Evolutionary conservation across 768 basidiomycete species (phyloP).

Genomic region (Rhodotorula sphaerocarpa): DNA sequence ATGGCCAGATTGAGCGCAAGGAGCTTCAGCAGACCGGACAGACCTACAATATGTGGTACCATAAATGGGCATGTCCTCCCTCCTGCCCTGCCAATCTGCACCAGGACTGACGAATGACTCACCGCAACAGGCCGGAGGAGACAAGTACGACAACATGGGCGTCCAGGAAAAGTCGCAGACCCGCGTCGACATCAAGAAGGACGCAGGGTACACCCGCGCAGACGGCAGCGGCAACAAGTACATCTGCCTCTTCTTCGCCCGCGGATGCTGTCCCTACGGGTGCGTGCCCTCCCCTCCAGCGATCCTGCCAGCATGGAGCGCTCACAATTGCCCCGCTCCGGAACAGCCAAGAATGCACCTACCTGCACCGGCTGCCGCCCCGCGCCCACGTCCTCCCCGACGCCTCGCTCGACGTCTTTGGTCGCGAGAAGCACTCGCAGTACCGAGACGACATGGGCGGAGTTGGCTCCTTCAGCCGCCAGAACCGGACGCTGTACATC

Average conservation of each 20-base stretch:
- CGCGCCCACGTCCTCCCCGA: slow-evolving; percentile 58
- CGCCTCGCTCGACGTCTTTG: slow-evolving; percentile 92
- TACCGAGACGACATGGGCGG: slow-evolving; percentile 99
- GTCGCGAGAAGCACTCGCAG: slow-evolving; percentile 89
- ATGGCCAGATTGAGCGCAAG: slow-evolving; percentile 35
- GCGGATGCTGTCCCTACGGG: slow-evolving; percentile 96
- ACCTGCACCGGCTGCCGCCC: slow-evolving; percentile 76
- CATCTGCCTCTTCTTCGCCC: slow-evolving; percentile 85
- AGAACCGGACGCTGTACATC: slow-evolving; percentile 89
- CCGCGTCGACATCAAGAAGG: slow-evolving; percentile 75
- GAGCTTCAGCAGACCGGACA: slow-evolving; percentile 28
- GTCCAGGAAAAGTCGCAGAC: slow-evolving; percentile 93
- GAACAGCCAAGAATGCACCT: slow-evolving; percentile 69
- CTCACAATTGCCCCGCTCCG: too few species aligned
- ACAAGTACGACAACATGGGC: slow-evolving; percentile 86
- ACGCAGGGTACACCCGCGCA: slow-evolving; percentile 87
- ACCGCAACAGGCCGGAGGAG: slow-evolving; percentile 73
- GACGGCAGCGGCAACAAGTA: slow-evolving; percentile 89
- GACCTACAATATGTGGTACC: slow-evolving; percentile 76
- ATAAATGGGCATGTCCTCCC: slow-evolving; percentile 67
- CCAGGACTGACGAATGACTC: not conserved
- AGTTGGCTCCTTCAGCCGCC: slow-evolving; percentile 88
- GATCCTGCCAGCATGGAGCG: not conserved
- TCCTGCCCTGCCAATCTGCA: not conserved
- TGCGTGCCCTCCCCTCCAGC: slow-evolving; percentile 29